Conservation (phyloP, 2,329 filamentous ascomycete species). For the Pseudocercospora fuligena region DNA sequence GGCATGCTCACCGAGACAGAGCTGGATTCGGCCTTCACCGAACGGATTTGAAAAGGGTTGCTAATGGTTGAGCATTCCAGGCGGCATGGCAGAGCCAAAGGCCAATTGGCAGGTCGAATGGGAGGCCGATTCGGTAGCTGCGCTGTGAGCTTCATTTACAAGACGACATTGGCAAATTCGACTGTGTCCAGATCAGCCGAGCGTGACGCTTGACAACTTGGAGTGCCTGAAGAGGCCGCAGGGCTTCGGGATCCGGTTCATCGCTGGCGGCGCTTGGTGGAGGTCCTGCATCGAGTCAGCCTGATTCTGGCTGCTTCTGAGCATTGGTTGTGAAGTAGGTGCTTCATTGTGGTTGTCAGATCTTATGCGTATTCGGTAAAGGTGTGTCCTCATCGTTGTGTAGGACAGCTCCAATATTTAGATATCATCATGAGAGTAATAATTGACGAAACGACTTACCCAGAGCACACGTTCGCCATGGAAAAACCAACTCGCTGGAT, state of each 20-base stretch:
- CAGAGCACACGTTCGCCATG: background rate
- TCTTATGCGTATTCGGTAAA: slow-evolving; percentile 32
- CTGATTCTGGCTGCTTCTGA: background rate
- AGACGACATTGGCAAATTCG: background rate
- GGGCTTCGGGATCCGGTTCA: background rate
- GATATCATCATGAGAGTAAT: slow-evolving; percentile 24
- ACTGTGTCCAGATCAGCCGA: background rate
- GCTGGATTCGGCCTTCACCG: background rate
- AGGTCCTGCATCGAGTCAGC: background rate
- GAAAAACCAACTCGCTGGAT: background rate
- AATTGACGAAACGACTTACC: slow-evolving; percentile 1
- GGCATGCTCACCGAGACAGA: background rate
- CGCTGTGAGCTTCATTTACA: background rate
- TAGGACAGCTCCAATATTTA: slow-evolving; percentile 42
- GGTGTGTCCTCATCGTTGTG: slow-evolving; percentile 31
- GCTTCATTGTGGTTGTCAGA: slow-evolving; percentile 12
- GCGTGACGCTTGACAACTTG: background rate
- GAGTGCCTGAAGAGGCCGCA: too few species aligned
- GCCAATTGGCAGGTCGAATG: background rate
- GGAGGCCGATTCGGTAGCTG: background rate
- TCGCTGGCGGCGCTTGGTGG: background rate
- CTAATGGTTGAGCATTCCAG: background rate
- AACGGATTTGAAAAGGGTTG: background rate
- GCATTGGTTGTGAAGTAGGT: too few species aligned
- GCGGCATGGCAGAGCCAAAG: background rate